A percentile compares a stretch with the other conserved stretches of the same genome.
Conservation (phyloP, 768 basidiomycete species). For the Serendipita sp. region DNA sequence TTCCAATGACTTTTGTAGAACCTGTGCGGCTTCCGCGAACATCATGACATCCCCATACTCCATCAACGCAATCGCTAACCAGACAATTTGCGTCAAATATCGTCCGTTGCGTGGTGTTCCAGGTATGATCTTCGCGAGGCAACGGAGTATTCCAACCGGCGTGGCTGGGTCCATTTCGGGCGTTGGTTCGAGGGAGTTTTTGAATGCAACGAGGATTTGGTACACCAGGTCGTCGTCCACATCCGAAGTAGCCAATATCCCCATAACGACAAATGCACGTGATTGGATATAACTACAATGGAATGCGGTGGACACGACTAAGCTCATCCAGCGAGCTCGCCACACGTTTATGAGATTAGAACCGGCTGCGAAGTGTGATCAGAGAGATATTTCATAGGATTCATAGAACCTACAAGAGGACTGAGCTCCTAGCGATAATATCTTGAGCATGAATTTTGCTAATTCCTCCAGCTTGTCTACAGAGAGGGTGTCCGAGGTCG, state of each 20-base stretch:
- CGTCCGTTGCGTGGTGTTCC: slow-evolving; percentile 52
- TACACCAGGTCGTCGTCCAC: slow-evolving; percentile 89
- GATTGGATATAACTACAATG: slow-evolving; percentile 81
- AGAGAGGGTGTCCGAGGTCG: slow-evolving; percentile 33
- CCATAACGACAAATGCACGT: slow-evolving; percentile 71
- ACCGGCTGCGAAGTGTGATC: neutral
- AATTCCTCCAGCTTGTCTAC: slow-evolving; percentile 56
- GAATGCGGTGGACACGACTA: slow-evolving; percentile 78
- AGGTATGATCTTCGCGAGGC: slow-evolving; percentile 63
- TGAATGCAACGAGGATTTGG: slow-evolving; percentile 81
- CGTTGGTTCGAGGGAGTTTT: slow-evolving; percentile 43
- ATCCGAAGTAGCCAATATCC: slow-evolving; percentile 64
- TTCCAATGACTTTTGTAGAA: slow-evolving; percentile 42
- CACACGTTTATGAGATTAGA: slow-evolving; percentile 70
- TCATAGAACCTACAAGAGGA: slow-evolving; percentile 40
- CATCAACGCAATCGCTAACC: slow-evolving; percentile 74
- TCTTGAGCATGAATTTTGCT: slow-evolving; percentile 42
- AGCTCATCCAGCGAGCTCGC: slow-evolving; percentile 86
- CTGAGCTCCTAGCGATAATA: slow-evolving; percentile 50
- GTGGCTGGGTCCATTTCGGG: slow-evolving; percentile 54
- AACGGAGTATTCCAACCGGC: slow-evolving; percentile 76
- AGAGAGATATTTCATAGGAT: neutral
- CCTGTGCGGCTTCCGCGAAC: slow-evolving; percentile 48
- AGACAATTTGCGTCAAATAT: slow-evolving; percentile 64
- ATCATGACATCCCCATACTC: slow-evolving; percentile 53